A percentile compares a stretch with the other conserved stretches of the same genome.
Conservation (phyloP, 2,329 filamentous ascomycete species). For the Penicillium expansum region DNA sequence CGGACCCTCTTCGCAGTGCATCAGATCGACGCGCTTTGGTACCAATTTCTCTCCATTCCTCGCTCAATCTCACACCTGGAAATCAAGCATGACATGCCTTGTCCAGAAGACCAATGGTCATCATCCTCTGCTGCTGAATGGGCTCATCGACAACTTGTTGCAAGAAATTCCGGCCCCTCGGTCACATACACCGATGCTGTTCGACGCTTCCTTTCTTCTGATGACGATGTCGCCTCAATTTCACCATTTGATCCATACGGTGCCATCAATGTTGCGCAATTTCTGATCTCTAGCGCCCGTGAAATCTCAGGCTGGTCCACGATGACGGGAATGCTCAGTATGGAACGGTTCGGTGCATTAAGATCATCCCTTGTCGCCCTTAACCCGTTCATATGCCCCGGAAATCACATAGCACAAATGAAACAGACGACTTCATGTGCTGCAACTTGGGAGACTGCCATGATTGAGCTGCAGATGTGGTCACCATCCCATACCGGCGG, state of each 20-base stretch:
- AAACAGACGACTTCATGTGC: slow-evolving; percentile 24
- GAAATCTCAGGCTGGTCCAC: slow-evolving; percentile 46
- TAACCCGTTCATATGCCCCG: slow-evolving; percentile 28
- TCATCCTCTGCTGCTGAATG: slow-evolving; percentile 37
- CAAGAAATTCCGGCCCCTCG: slow-evolving; percentile 25
- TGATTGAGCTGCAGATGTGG: slow-evolving; percentile 46
- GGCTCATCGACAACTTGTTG: slow-evolving; percentile 22
- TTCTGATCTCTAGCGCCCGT: slow-evolving; percentile 43
- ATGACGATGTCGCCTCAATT: slow-evolving; percentile 26
- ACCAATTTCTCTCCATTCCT: slow-evolving; percentile 40
- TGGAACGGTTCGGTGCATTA: slow-evolving; percentile 40
- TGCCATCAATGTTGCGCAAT: slow-evolving; percentile 44
- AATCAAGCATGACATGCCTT: slow-evolving; percentile 47
- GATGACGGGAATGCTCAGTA: slow-evolving; percentile 44
- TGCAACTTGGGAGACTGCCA: slow-evolving; percentile 44
- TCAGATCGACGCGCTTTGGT: slow-evolving; percentile 47
- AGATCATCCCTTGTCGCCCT: slow-evolving; percentile 38
- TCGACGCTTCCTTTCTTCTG: slow-evolving; percentile 37
- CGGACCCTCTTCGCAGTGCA: slow-evolving; percentile 45
- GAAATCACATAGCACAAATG: background rate
- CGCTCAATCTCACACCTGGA: slow-evolving; percentile 39
- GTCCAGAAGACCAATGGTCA: slow-evolving; percentile 39
- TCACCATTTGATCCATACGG: slow-evolving; percentile 43
- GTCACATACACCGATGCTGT: slow-evolving; percentile 40
- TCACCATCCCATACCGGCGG: slow-evolving; percentile 43